Evolutionary conservation across 306 rosid genomes (phyloP).

Genomic region (Inga leiocalycina): DNA sequence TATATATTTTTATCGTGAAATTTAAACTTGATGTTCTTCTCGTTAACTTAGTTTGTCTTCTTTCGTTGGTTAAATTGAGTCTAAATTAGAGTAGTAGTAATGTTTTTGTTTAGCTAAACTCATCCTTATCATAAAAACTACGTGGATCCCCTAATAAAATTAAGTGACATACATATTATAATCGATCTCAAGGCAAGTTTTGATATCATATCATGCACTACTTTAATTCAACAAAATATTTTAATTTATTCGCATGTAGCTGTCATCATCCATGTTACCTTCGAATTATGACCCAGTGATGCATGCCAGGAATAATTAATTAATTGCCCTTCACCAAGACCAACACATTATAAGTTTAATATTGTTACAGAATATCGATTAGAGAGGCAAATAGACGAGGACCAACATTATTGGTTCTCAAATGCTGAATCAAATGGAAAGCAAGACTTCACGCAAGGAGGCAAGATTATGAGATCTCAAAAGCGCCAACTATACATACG

Average conservation of each 20-base stretch:
- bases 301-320: slow-evolving; percentile 23
- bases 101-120: neutral
- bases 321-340: slow-evolving; percentile 36
- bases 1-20: neutral
- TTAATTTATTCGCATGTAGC: neutral
- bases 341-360: slow-evolving; percentile 5
- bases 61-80: neutral
- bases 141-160: neutral
- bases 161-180: neutral
- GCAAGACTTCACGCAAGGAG: neutral
- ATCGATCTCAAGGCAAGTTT: neutral
- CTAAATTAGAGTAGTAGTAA: neutral
- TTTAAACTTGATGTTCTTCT: neutral
- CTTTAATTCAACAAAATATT: neutral
- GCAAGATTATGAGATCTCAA: slow-evolving; percentile 53
- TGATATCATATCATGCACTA: neutral
- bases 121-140: neutral
- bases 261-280: neutral
- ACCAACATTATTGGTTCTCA: slow-evolving; percentile 20
- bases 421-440: slow-evolving; percentile 24
- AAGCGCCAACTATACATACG: slow-evolving; percentile 54
- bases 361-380: neutral
- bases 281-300: neutral
- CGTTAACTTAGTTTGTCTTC: neutral
- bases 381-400: slow-evolving; percentile 28